Percentiles rank a stretch among this genome's conserved stretches.
These are phyloP conservation scores for Mycena haematopus DNA, from an alignment of 768 basidiomycete species.

Conservation along the genomic window DNA sequence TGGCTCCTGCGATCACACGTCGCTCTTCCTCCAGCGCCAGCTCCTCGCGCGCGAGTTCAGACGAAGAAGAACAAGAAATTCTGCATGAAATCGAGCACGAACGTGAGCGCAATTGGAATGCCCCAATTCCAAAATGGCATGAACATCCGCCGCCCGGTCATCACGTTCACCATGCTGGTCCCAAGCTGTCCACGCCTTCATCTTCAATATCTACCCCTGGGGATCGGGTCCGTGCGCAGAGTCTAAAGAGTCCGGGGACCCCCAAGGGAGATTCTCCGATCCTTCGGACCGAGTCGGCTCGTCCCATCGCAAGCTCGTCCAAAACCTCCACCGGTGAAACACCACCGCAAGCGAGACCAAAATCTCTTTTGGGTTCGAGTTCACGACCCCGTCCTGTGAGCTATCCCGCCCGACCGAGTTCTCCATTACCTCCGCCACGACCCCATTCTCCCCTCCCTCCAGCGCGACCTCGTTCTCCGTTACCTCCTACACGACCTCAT, in stretches of 20 bases:
- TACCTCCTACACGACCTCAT: constrained; percentile 9
- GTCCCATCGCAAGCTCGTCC: constrained; percentile 16
- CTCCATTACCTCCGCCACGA: constrained; percentile 23
- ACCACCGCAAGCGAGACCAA: constrained; percentile 16
- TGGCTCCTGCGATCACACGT: constrained; percentile 31
- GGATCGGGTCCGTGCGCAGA: constrained; percentile 32
- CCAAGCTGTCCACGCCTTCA: constrained; percentile 28
- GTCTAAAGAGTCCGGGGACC: constrained; percentile 26
- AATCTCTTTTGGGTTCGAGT: constrained; percentile 10
- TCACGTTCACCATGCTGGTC: constrained; percentile 24
- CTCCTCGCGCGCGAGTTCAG: constrained; percentile 49
- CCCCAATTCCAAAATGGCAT: constrained; percentile 65
- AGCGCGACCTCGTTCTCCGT: constrained; percentile 8
- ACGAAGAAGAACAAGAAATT: constrained; percentile 40
- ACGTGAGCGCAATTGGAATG: constrained; percentile 75
- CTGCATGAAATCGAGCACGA: constrained; percentile 49
- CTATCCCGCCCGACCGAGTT: constrained; percentile 33
- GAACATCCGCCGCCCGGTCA: constrained; percentile 26
- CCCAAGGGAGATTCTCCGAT: constrained; percentile 32
- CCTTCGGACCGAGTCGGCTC: constrained; percentile 13
- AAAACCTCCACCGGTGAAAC: constrained; percentile 9
- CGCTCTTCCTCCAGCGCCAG: constrained; percentile 41
- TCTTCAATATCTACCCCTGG: constrained; percentile 27
- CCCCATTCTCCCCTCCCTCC: constrained; percentile 19
- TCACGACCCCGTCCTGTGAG: constrained; percentile 27